Base-by-base conservation (phyloP, 2,329 filamentous ascomycete genomes). In the Colletotrichum tanaceti region DNA sequence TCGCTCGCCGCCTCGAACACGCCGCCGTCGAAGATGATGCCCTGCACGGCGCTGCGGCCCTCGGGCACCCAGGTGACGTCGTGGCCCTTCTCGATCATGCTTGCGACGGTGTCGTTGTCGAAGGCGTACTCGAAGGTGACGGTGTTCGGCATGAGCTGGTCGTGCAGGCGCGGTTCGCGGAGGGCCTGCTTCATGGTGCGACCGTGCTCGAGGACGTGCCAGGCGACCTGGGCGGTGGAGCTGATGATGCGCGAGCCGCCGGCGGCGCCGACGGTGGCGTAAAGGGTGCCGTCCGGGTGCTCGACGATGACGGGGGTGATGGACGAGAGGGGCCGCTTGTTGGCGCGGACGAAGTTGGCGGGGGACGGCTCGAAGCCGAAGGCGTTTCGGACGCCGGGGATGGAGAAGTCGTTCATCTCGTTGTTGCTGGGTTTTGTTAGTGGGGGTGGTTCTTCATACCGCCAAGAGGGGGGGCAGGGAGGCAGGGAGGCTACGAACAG, bases 181-280 rank as follows among this genome's bases (percentile, higher is more conserved):
- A 97, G 82, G 0, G 93, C 91, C 58, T 91, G 81, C 0, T 80
- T 78, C 5, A 90, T 84, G 0, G 85, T 87, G 78, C 90, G 82
- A 16, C 74, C 76, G 70, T 88, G 85, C 74, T 95, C 91, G 3
- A 97, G 80, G 6, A 93, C 84, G 74, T 93, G 87, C 80, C 92
- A 90, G 5, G 94, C 81, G 46, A 90, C 89, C 76, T 93, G 92
- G 9, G 93, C 85, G 0, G 91, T 94, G 3, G 91, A 82, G 0
- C 93, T 95, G 76, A 94, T 93, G 81, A 97, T 97, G 35, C 92
- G 87, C 22, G 89, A 92, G 3, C 93, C 94, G 39, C 94, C 94
- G 0, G 93, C 93, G 0, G 93, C 90, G 47, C 93, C 93, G 9
- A 92, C 86, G 63, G 89, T 82, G 65, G 92, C 87, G 75, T 90